These are phyloP conservation scores for Cubamyces sp. DNA, from an alignment of 768 basidiomycete species.

Conservation along the genomic window DNA sequence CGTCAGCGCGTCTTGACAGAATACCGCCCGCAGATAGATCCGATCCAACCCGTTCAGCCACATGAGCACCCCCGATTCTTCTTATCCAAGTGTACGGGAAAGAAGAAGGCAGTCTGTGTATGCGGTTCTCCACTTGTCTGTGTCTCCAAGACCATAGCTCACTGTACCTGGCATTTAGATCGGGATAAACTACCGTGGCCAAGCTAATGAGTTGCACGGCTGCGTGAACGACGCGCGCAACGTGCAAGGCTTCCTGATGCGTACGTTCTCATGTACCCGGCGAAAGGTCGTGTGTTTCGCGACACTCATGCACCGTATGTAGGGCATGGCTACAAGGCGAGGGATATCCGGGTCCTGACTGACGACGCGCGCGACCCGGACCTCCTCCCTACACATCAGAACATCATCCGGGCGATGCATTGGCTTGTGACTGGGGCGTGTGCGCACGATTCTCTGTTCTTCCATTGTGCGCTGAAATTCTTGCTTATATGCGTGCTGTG, in stretches of 20 bases:
- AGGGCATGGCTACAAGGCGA: constrained; percentile 35
- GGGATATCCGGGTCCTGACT: constrained; percentile 86
- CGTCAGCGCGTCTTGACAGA: not conserved
- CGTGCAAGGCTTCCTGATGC: constrained; percentile 72
- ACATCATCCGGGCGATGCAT: constrained; percentile 86
- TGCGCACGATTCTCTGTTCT: constrained; percentile 86
- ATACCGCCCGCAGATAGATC: constrained; percentile 4
- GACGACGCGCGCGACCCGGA: constrained; percentile 71
- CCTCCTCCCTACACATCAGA: constrained; percentile 73
- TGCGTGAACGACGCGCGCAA: constrained; percentile 94
- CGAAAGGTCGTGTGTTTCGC: not conserved
- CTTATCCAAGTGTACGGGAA: constrained; percentile 88
- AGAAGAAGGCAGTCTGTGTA: constrained; percentile 87
- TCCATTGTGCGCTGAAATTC: constrained; percentile 66
- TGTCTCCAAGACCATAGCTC: not conserved
- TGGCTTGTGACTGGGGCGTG: constrained; percentile 87
- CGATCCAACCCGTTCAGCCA: constrained; percentile 3
- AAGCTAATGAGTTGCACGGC: constrained; percentile 68
- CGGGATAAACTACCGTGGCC: constrained; percentile 86
- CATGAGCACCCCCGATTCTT: constrained; percentile 35
- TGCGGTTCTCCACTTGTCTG: constrained; percentile 28
- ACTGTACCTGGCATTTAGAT: constrained; percentile 69
- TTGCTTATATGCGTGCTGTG: not conserved
- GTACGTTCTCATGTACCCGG: constrained; percentile 45
- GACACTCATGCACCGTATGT: constrained; percentile 5